A percentile compares a stretch with the other conserved stretches of the same genome.
Evolutionary conservation across 169 alveolate species (phyloP).

Genomic region (Babesia caballi): DNA sequence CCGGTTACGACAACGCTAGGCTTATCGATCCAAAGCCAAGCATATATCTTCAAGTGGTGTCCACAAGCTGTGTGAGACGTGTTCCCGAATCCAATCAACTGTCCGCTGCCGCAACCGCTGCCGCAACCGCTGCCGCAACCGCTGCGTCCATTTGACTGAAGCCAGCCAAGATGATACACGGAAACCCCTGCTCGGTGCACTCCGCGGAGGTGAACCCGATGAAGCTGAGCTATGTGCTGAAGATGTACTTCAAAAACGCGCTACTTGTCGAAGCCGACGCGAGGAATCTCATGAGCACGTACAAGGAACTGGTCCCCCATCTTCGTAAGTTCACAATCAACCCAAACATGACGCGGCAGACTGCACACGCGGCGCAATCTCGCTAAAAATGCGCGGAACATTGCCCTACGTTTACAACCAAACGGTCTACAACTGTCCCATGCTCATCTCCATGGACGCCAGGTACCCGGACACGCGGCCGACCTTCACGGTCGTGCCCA

Average conservation of each 20-base stretch:
- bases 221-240: background rate
- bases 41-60: too few species aligned
- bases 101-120: too few species aligned
- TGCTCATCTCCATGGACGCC: conserved; percentile 8
- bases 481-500: conserved; percentile 9
- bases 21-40: too few species aligned
- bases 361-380: background rate
- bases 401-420: conserved; percentile 26
- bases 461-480: conserved; percentile 50
- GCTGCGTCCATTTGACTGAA: too few species aligned
- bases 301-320: background rate
- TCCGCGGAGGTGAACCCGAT: background rate
- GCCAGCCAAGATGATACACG: too few species aligned
- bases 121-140: too few species aligned
- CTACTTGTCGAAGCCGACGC: conserved; percentile 17
- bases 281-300: background rate
- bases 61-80: too few species aligned
- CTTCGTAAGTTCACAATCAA: conserved; percentile 1
- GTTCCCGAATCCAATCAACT: too few species aligned
- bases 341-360: background rate
- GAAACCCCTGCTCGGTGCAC: too few species aligned
- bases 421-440: conserved; percentile 19
- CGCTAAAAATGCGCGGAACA: conserved; percentile 33
- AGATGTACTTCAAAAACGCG: conserved; percentile 22
- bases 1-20: too few species aligned